phyloP scores from a whole-genome alignment of 164 flowering plant species.

The Platanus orientalis region DNA sequence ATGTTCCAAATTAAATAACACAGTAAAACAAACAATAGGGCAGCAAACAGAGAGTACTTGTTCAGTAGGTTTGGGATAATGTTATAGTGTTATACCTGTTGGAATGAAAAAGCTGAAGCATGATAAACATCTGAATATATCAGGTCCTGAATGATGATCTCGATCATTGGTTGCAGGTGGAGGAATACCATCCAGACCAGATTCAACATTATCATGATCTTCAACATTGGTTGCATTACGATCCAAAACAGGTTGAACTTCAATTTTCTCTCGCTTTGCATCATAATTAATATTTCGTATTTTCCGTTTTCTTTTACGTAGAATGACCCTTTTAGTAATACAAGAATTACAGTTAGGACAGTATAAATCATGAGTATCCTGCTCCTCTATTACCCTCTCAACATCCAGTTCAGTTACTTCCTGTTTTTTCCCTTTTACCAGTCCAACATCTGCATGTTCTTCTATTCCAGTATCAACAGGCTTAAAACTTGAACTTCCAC shows the following conservation, averaged over 20 bases:
- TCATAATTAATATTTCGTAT: conserved; percentile 16
- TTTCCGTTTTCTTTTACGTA: conserved; percentile 51
- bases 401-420: conserved; percentile 49
- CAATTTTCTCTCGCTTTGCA: conserved; percentile 31
- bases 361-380: conserved; percentile 71
- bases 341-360: conserved; percentile 85
- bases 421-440: conserved; percentile 19
- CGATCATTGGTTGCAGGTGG: conserved; percentile 15
- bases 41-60: background rate
- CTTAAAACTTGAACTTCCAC: conserved; percentile 6
- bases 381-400: conserved; percentile 59
- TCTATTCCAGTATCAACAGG: conserved; percentile 5
- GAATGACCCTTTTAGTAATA: conserved; percentile 67
- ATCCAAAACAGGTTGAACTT: conserved; percentile 10
- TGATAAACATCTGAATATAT: conserved; percentile 64
- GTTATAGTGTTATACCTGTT: conserved; percentile 48
- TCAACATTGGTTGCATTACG: conserved; percentile 8
- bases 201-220: conserved; percentile 5
- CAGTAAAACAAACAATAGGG: background rate
- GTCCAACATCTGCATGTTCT: conserved; percentile 15
- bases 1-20: background rate
- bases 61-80: background rate
- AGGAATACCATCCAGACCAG: conserved; percentile 7
- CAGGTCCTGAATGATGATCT: conserved; percentile 29
- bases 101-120: conserved; percentile 75